Evolutionary conservation across 192 early-diverging fungal species (phyloP), one percentile per base, ranked within the genome.

Genomic region (Coemansia sp.): DNA sequence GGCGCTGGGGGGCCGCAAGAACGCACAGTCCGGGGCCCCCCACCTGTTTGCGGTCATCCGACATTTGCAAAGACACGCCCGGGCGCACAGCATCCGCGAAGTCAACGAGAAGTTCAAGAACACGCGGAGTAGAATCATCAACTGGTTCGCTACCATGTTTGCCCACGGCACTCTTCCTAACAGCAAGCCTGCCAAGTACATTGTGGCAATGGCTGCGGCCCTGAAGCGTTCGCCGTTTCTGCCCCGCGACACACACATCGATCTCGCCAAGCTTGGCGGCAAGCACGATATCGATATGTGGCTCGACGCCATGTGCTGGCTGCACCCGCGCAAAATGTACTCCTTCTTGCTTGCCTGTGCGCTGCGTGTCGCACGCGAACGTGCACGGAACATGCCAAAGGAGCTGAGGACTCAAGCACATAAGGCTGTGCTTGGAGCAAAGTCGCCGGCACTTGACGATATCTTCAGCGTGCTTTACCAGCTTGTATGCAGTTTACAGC

Each of bases 41-140:
- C 59, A 72, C 24, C 49, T 81, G 11, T 72, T 75, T 41, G 33
- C n/a, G 2, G 73, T 69, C 10, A 23, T 81, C 5, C 66, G 78
- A 11, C 78, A 81, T 43, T 51, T 81, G 55, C 44, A 45, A 45
- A 64, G 69, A 53, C 39, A 46, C 2, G 69, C 66, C 0, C 72
- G 69, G 7, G 69, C 69, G 0, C 69, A 69, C 23, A 62, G 39
- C 1, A 51, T 74, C 1, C 35, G 78, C 0, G 78, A 66, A 10
- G 78, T 81, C 11, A 81, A 72, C 36, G 78, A 81, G 33, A 81
- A 81, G 59, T 62, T 62, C 11, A 81, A 81, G 36, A 81, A 81
- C 44, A 69, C 68, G 30, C 68, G 78, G 4, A 76, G 78, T 36
- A 69, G 78, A 16, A 75, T 81, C 9, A 30, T 75, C 46, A 75